Evolutionary conservation across 192 early-diverging fungal species (phyloP), one percentile per base, ranked within the genome.

Genomic region (Coemansia furcata): DNA sequence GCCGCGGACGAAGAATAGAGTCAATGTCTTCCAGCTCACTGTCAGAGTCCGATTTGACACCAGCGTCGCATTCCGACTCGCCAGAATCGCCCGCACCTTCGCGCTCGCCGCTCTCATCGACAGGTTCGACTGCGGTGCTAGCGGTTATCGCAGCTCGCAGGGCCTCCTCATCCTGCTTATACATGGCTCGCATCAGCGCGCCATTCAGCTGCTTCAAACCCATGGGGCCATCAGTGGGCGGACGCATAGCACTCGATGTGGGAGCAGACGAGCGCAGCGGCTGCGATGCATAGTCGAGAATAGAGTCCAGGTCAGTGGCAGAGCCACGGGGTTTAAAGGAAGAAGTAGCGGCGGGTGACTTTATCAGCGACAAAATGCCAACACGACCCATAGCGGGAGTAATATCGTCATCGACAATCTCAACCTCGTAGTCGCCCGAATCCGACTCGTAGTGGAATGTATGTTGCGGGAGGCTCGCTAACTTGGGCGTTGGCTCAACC

Each of bases 241-340:
- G 50, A 54, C 37, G 62, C 15, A 65, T 55, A 17, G 54, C 54
- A 36, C 52, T 6, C 26, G 60, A 36, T 3, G 37, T 4, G 30
- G 19, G 6, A 35, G 30, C 44, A 35, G 69, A 65, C 1, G 42
- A 42, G 44, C 68, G 74, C 9, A 80, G 60, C 0, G 78, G 66
- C 73, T 82, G 80, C 21, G 80, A 74, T 3, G 67, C 80, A 15
- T 68, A 55, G 4, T 39, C 50, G 1, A 82, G 55, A 52, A 82
- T 74, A 12, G 63, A 67, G 17, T 76, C 74, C 4, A 82, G 58
- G 26, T 33, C 43, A 19, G 10, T 44, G 9, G 14, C 54, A 30
- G 50, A 14, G 3, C 50, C 29, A 54, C 50, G 50, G 15, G 17
- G 5, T n/a, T 58, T 36, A 17, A 58, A 58, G 30, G 21, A 23